phyloP scores from a whole-genome alignment of 192 early-diverging fungal species.

The Mycoemilia scoparia region DNA sequence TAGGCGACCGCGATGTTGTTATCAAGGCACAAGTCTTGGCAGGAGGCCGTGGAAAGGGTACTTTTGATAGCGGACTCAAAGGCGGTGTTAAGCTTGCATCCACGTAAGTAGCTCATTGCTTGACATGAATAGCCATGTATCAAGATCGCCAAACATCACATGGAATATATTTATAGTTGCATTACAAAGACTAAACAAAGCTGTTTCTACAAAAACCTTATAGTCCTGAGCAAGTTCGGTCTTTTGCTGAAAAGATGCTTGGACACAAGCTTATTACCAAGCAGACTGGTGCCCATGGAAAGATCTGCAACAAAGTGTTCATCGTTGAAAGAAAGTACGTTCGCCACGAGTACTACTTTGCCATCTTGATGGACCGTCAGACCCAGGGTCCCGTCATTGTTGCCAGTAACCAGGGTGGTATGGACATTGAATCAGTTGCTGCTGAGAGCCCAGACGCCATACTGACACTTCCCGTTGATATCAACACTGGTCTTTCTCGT shows the following conservation, averaged over 20 bases:
- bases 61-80: slow-evolving; percentile 86
- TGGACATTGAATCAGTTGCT: slow-evolving; percentile 95
- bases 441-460: slow-evolving; percentile 92
- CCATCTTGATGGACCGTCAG: slow-evolving; percentile 91
- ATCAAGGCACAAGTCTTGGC: slow-evolving; percentile 87
- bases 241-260: slow-evolving; percentile 85
- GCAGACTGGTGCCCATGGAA: slow-evolving; percentile 90
- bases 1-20: slow-evolving; percentile 48
- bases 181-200: slow-evolving; percentile 1
- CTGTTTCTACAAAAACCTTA: not conserved
- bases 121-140: not conserved
- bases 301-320: slow-evolving; percentile 86
- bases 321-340: slow-evolving; percentile 93
- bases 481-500: slow-evolving; percentile 58
- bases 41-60: slow-evolving; percentile 96
- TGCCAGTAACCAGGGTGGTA: slow-evolving; percentile 91
- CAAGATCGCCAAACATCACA: not conserved
- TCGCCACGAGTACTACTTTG: slow-evolving; percentile 98
- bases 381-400: slow-evolving; percentile 89
- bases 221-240: slow-evolving; percentile 73
- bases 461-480: slow-evolving; percentile 77
- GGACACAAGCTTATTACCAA: slow-evolving; percentile 96
- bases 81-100: slow-evolving; percentile 88
- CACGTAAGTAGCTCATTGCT: slow-evolving; percentile 44
- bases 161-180: slow-evolving; percentile 1